Evolutionary conservation across 257 asterid genomes (phyloP).

Genomic region (Solanum sejunctum): DNA sequence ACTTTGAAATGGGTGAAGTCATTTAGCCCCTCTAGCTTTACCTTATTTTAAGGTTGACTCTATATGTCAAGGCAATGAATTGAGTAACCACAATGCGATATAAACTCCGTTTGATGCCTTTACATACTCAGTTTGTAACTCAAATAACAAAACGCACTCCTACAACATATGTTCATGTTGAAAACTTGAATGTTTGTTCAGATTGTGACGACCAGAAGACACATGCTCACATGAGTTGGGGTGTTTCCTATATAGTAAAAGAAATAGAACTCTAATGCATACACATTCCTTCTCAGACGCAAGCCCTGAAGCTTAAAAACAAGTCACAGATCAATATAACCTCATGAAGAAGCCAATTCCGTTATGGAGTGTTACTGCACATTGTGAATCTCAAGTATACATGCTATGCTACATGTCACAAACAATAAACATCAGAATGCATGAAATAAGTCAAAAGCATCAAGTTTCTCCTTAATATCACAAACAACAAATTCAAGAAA

Average conservation of each 20-base stretch:
- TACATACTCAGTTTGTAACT: neutral
- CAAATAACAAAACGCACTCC: neutral
- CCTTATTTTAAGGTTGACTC: neutral
- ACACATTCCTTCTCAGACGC: neutral
- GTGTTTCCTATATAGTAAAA: neutral
- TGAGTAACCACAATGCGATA: neutral
- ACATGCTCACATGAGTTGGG: neutral
- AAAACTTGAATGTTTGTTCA: neutral
- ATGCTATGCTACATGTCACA: neutral
- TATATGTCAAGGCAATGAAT: neutral
- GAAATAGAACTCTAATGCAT: neutral
- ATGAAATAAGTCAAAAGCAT: neutral
- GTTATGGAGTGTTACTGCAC: neutral
- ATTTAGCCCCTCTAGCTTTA: neutral
- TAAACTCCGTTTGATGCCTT: neutral
- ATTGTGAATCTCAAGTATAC: neutral
- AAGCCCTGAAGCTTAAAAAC: neutral
- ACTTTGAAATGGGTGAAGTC: neutral
- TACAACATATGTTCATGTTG: neutral
- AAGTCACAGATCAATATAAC: neutral
- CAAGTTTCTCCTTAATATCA: neutral
- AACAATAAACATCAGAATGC: neutral
- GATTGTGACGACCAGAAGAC: neutral
- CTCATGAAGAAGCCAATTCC: neutral
- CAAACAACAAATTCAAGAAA: neutral